phyloP scores from a whole-genome alignment of 768 basidiomycete species.

The Gymnopilus dilepis region DNA sequence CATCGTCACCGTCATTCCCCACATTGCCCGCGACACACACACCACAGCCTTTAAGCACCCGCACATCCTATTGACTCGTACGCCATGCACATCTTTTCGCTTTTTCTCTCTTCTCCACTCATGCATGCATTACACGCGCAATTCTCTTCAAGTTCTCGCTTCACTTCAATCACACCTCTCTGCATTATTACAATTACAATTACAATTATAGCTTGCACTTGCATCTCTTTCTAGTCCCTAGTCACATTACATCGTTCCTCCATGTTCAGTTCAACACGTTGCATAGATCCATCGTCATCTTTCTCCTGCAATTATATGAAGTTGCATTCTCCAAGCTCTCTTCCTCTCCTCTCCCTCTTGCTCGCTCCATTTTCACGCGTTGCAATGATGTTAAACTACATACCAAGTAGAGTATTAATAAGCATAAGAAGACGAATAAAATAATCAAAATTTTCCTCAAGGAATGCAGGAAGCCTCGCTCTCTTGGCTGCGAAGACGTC shows the following conservation, averaged over 20 bases:
- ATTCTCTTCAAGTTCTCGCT: too few relatives aligned
- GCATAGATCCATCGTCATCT: not conserved
- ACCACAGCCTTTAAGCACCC: not conserved
- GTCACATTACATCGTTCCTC: not conserved
- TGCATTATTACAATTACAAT: not conserved
- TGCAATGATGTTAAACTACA: slow-evolving; percentile 2
- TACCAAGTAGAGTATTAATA: not conserved
- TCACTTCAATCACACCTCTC: not conserved
- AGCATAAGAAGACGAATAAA: not conserved
- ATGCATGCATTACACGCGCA: slow-evolving; percentile 2
- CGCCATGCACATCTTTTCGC: not conserved
- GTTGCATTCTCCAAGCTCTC: slow-evolving; percentile 5
- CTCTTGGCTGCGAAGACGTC: too few relatives aligned
- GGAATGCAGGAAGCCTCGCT: not conserved
- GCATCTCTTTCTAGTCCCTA: not conserved
- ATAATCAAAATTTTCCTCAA: not conserved
- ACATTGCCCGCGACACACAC: not conserved
- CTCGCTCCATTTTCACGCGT: not conserved
- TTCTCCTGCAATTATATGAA: slow-evolving; percentile 2
- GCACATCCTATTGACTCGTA: slow-evolving; percentile 1
- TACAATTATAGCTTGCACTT: not conserved
- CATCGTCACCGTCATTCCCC: not conserved
- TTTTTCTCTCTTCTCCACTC: not conserved
- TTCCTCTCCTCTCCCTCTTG: not conserved
- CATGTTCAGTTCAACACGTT: not conserved